phyloP scores from a whole-genome alignment of 768 basidiomycete species.

The Phanerodontia chrysosporium region DNA sequence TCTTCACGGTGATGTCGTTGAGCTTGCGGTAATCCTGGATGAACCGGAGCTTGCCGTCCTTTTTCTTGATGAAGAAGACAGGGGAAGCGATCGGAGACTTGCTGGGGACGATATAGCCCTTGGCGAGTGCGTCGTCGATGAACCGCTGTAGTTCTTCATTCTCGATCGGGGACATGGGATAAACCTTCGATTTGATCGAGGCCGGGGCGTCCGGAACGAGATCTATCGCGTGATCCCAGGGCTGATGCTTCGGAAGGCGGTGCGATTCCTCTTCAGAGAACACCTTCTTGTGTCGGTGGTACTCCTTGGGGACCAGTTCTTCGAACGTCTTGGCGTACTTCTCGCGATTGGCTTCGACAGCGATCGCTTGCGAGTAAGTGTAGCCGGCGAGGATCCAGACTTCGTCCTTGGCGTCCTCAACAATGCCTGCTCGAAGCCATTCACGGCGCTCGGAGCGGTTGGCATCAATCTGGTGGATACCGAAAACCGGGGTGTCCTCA shows the following conservation, averaged over 20 bases:
- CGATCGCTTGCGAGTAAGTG: neutral
- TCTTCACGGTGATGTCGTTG: conserved; percentile 25
- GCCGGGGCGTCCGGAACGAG: conserved; percentile 8
- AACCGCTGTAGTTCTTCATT: conserved; percentile 19
- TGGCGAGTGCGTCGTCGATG: conserved; percentile 21
- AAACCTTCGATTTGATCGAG: conserved; percentile 13
- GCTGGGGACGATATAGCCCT: conserved; percentile 14
- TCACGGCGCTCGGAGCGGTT: neutral
- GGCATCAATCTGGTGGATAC: neutral
- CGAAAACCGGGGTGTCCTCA: neutral
- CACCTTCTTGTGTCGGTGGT: conserved; percentile 14
- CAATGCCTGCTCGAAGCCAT: neutral
- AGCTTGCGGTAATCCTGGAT: conserved; percentile 31
- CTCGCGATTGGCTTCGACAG: neutral
- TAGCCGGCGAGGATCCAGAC: neutral
- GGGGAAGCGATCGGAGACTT: conserved; percentile 18
- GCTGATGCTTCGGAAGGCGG: conserved; percentile 12
- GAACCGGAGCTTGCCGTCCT: conserved; percentile 27
- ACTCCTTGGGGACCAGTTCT: conserved; percentile 10
- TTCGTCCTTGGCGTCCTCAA: neutral
- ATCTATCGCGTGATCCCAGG: conserved; percentile 19
- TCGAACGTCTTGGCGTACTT: conserved; percentile 8
- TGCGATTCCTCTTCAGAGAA: conserved; percentile 22
- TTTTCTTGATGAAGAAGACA: conserved; percentile 32
- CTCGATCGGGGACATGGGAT: conserved; percentile 17